Conservation (phyloP, 2,329 filamentous ascomycete genomes). For the Penicillium sp. region DNA sequence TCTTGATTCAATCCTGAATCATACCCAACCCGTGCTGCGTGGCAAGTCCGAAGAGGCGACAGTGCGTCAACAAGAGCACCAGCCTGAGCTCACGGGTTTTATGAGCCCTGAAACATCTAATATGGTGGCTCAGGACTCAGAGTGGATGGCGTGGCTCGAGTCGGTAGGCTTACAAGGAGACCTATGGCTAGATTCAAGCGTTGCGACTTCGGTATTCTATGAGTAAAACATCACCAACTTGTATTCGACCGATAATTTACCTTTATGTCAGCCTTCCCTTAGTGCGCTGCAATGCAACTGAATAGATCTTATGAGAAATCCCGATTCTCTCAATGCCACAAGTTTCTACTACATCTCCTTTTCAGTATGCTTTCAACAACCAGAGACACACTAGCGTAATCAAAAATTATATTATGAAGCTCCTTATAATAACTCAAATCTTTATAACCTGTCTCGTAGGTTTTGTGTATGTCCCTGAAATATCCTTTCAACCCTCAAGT, state of each 20-base stretch:
- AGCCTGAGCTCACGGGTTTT: neutral
- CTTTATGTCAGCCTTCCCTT: too few relatives aligned
- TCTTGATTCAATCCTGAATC: constrained; percentile 15
- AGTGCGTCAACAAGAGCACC: neutral
- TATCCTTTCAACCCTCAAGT: too few relatives aligned
- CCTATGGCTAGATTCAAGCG: constrained; percentile 11
- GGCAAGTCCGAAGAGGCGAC: neutral
- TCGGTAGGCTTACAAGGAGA: constrained; percentile 13
- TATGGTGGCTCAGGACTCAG: constrained; percentile 9
- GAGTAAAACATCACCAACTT: neutral
- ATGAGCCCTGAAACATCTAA: neutral
- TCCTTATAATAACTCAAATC: too few relatives aligned
- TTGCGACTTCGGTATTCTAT: constrained; percentile 4
- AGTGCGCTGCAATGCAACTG: too few relatives aligned
- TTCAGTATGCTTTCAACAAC: too few relatives aligned
- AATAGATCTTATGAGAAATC: neutral
- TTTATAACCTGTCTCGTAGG: too few relatives aligned
- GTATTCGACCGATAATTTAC: too few relatives aligned
- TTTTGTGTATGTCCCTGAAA: too few relatives aligned
- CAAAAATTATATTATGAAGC: too few relatives aligned
- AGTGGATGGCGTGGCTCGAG: constrained; percentile 13
- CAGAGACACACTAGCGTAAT: too few relatives aligned
- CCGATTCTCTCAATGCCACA: neutral
- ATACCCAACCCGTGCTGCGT: neutral
- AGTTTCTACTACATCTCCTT: too few relatives aligned